Evolutionary conservation across 2,329 filamentous ascomycete species (phyloP), one percentile per base, ranked within the genome.

Genomic region (Sclerotinia sclerotiorum): DNA sequence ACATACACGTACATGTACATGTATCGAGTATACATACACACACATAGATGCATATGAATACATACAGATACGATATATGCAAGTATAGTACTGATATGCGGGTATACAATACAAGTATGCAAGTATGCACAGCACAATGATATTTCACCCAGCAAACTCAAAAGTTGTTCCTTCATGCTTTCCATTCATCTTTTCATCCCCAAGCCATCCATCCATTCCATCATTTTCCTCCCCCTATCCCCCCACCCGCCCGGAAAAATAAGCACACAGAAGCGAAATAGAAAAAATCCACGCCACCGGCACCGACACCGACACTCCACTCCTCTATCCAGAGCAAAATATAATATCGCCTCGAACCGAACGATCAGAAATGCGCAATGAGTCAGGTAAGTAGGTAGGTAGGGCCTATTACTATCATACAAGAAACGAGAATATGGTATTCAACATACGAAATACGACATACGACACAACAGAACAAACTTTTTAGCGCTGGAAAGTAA

Each of bases 291-390:
- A 55, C 13, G 19, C 29, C 52, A 55, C 29, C 29, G 21, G 29
- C 21, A 10, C 32, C 32, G n/a, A n/a, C n/a, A n/a, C n/a, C 32
- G 5, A 4, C 32, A 1, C 32, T 35, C 32, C 32, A 6, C 54
- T 56, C 54, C 54, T 56, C 54, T 56, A 35, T 56, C 29, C 19
- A 15, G 54, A 56, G 54, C 54, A 56, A 27, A 27, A 29, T 27
- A 52, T 52, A 27, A 35, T 27, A 52, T 52, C 13, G 11, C 21
- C 29, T n/a, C 7, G 29, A 35, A 35, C 4, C 52, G 19, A 55
- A 5, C 52, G 19, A 55, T 55, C 52, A 35, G 10, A n/a, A 55
- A 35, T 35, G 32, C 19, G 35, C 54, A 56, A 56, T 11, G 54
- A 56, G 54, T 17, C 2, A 15, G 13, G 52, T 32, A 32, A 6